These are phyloP conservation scores for Strigomonas culicis DNA, from an alignment of 208 protist species.

Conservation along the genomic window DNA sequence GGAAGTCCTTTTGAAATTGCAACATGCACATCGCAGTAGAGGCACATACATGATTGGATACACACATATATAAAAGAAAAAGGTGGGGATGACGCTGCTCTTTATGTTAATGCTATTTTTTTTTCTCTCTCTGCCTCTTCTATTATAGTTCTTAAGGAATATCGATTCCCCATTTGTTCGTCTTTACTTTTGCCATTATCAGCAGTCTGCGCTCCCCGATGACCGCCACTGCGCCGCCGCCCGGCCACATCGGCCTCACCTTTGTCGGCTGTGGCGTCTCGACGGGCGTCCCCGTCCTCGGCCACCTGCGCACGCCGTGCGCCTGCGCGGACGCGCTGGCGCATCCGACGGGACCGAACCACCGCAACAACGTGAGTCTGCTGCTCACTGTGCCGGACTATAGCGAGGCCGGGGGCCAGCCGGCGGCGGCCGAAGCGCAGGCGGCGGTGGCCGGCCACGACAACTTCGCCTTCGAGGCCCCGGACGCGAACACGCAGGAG, in stretches of 20 bases:
- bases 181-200: slow-evolving; percentile 13
- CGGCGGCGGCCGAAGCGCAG: not conserved
- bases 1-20: not conserved
- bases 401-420: not conserved
- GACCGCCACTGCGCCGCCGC: slow-evolving; percentile 18
- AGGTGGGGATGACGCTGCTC: too few relatives aligned
- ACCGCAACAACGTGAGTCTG: slow-evolving; percentile 79
- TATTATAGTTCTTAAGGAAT: not conserved
- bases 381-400: slow-evolving; percentile 55
- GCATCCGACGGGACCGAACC: slow-evolving; percentile 54
- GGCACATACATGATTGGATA: too few relatives aligned
- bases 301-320: slow-evolving; percentile 61
- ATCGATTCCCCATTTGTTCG: slow-evolving; percentile 1
- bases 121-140: not conserved
- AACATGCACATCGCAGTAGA: not conserved
- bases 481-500: not conserved
- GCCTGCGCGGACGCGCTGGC: slow-evolving; percentile 69
- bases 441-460: not conserved
- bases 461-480: not conserved
- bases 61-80: not conserved
- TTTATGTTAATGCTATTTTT: not conserved
- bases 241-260: slow-evolving; percentile 34
- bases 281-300: slow-evolving; percentile 80
- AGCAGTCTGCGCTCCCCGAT: too few relatives aligned
- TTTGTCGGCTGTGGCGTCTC: slow-evolving; percentile 85